phyloP scores from a whole-genome alignment of 1,284 basidiomycete genomes.

The Puccinia coronata region DNA sequence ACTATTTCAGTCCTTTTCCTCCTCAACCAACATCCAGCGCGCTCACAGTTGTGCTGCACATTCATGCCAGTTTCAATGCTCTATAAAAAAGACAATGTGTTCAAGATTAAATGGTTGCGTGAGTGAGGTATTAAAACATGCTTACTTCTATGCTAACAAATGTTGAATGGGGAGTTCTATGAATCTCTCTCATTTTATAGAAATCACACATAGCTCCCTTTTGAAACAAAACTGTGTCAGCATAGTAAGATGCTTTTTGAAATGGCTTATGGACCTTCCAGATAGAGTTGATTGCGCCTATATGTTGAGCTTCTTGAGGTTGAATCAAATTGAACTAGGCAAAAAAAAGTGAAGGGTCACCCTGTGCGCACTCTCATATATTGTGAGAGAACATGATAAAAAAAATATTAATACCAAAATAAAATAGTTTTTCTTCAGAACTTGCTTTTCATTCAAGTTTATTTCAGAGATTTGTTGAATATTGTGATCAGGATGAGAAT shows the following conservation, averaged over 20 bases:
- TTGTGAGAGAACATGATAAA: not conserved
- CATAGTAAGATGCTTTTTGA: too few species aligned
- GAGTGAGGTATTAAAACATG: too few species aligned
- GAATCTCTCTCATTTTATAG: too few species aligned
- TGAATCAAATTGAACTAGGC: not conserved
- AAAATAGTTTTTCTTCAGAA: not conserved
- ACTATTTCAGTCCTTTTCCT: not conserved
- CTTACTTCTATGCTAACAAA: too few species aligned
- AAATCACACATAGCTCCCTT: too few species aligned
- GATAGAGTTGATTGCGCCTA: too few species aligned
- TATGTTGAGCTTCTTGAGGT: not conserved
- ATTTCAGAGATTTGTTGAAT: not conserved
- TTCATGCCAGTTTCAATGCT: not conserved
- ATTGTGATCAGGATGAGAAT: not conserved
- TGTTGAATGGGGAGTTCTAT: too few species aligned
- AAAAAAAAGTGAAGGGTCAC: too few species aligned
- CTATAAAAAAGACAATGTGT: not conserved
- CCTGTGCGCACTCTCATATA: too few species aligned
- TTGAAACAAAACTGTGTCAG: too few species aligned
- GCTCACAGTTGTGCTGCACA: not conserved
- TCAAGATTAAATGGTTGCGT: too few species aligned
- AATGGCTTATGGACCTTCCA: too few species aligned
- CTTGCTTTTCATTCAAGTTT: not conserved
- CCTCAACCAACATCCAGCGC: not conserved
- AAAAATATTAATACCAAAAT: not conserved